These are phyloP conservation scores for Strobilomyces echinocephalus DNA, from an alignment of 768 basidiomycete species.

Conservation along the genomic window DNA sequence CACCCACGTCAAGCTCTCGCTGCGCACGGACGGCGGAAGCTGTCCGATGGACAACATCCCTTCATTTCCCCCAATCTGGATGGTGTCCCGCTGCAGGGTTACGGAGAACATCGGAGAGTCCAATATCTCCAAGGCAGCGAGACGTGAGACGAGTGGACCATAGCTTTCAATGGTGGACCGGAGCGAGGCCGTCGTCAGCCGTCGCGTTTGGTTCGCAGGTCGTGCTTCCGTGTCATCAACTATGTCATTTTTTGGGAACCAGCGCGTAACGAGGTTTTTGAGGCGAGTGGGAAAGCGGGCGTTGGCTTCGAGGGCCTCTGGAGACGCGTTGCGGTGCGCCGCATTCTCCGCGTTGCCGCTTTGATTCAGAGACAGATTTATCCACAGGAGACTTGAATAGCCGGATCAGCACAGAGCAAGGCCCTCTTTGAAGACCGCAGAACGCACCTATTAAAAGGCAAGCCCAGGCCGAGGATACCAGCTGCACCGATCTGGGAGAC, in stretches of 20 bases:
- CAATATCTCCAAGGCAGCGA: constrained; percentile 37
- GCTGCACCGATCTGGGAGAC: constrained; percentile 50
- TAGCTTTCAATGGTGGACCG: constrained; percentile 40
- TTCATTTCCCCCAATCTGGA: constrained; percentile 64
- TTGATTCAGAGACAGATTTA: constrained; percentile 30
- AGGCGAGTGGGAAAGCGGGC: constrained; percentile 4
- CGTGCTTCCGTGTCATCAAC: not conserved
- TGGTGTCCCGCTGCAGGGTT: constrained; percentile 62
- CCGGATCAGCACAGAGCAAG: not conserved
- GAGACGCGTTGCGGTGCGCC: not conserved
- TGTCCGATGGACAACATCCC: constrained; percentile 65
- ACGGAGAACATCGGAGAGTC: constrained; percentile 49
- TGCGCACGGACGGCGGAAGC: constrained; percentile 47
- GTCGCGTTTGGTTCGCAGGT: constrained; percentile 6
- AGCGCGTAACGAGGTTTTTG: constrained; percentile 14
- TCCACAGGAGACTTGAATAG: constrained; percentile 43
- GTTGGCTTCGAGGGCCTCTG: not conserved
- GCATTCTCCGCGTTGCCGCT: not conserved
- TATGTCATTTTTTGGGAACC: constrained; percentile 14
- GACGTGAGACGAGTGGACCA: constrained; percentile 45
- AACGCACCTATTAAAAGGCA: constrained; percentile 63
- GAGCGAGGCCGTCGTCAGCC: constrained; percentile 22
- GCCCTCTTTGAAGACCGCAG: not conserved
- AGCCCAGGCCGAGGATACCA: constrained; percentile 74
- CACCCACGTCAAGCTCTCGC: constrained; percentile 59